Evolutionary conservation across 805 yeast species (phyloP).

Genomic region (Candida cerambycidarum): DNA sequence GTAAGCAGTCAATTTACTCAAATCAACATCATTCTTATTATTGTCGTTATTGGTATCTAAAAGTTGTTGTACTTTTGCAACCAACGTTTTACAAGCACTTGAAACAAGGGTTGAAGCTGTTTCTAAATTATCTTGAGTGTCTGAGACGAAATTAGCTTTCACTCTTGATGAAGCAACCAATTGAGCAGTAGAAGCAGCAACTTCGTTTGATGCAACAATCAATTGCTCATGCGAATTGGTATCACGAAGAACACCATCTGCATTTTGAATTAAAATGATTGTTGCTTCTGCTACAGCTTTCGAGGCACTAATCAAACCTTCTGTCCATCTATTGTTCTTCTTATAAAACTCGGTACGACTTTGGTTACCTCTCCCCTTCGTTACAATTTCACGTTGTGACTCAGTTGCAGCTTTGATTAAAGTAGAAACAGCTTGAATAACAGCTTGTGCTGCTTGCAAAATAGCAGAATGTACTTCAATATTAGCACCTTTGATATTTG

Average conservation of each 20-base stretch:
- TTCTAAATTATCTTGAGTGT: constrained; percentile 74
- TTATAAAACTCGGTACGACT: constrained; percentile 75
- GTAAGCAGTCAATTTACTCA: constrained; percentile 64
- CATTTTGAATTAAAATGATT: constrained; percentile 75
- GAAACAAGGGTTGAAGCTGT: constrained; percentile 66
- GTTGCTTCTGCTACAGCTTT: constrained; percentile 84
- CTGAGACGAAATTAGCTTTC: constrained; percentile 73
- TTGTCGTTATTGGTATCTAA: constrained; percentile 38
- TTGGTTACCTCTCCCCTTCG: constrained; percentile 63
- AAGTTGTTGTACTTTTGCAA: constrained; percentile 64
- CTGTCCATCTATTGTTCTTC: constrained; percentile 90
- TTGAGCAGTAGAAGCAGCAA: constrained; percentile 90
- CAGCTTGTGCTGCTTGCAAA: constrained; percentile 73
- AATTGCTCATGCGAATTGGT: constrained; percentile 75
- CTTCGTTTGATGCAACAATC: constrained; percentile 88
- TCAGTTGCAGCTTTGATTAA: constrained; percentile 75
- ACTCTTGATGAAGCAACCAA: constrained; percentile 89
- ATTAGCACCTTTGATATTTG: constrained; percentile 54
- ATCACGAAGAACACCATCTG: constrained; percentile 73
- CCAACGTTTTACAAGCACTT: constrained; percentile 72
- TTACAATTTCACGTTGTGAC: constrained; percentile 78
- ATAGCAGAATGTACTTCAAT: constrained; percentile 74
- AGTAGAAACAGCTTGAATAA: constrained; percentile 72
- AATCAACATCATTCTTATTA: constrained; percentile 51
- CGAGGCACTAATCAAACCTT: constrained; percentile 88